Conservation (phyloP, 1,139 yeast species). For the Zygoascus meyerae region DNA sequence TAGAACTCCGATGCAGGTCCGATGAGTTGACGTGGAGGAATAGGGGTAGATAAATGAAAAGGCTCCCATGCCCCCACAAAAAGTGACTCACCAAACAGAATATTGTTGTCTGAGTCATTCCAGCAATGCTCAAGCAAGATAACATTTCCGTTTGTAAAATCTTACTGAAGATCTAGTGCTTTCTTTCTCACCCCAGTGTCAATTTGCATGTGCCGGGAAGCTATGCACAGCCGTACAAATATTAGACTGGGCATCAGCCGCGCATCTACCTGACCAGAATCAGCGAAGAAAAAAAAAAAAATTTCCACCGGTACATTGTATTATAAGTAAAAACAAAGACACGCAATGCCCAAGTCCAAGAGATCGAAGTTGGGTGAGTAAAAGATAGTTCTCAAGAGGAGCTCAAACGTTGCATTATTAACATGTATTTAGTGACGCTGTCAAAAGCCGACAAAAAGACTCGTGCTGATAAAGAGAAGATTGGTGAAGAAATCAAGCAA, state of each 20-base stretch:
- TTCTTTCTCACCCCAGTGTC: too few relatives aligned
- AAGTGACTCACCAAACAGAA: too few relatives aligned
- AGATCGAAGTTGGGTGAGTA: slow-evolving; percentile 49
- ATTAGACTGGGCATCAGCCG: not conserved
- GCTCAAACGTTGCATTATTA: not conserved
- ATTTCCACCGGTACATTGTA: not conserved
- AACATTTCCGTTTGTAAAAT: too few relatives aligned
- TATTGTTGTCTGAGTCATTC: too few relatives aligned
- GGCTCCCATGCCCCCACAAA: too few relatives aligned
- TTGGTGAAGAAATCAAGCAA: slow-evolving; percentile 83
- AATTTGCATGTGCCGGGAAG: too few relatives aligned
- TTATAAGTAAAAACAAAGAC: not conserved
- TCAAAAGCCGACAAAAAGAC: slow-evolving; percentile 97
- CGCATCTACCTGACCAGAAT: not conserved
- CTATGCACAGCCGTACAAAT: not conserved
- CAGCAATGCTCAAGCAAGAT: too few relatives aligned
- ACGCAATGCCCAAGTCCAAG: slow-evolving; percentile 84
- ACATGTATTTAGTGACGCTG: slow-evolving; percentile 53
- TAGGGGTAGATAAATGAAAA: too few relatives aligned
- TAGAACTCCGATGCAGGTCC: too few relatives aligned
- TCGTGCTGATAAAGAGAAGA: slow-evolving; percentile 81
- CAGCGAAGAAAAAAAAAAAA: slow-evolving; percentile 9
- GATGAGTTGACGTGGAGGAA: too few relatives aligned
- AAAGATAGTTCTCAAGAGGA: not conserved
- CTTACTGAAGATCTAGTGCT: too few relatives aligned